Evolutionary conservation across 352 stramenopile species (phyloP), one percentile per base, ranked within the genome.

Genomic region (Phytophthora pisi): DNA sequence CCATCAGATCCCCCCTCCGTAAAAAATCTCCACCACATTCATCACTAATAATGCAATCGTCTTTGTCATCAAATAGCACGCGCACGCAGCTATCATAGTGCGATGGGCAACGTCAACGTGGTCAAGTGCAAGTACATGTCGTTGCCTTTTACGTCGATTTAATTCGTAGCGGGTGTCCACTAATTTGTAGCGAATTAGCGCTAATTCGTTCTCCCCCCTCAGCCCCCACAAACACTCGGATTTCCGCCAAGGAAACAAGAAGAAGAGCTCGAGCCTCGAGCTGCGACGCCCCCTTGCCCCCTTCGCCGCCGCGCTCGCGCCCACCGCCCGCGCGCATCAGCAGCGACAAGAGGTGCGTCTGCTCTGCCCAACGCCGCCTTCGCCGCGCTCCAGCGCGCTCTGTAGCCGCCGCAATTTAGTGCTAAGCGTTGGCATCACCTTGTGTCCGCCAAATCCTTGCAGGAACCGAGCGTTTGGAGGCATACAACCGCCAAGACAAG

Each of bases 181-280:
- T 40, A 40, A 40, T 40, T 5, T 40, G 34, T 15, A 40, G 34
- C 34, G 9, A 40, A 40, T 40, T 40, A 40, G 34, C 10, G 9
- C 34, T 40, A 40, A 40, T 40, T 40, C 34, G 34, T 13, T 13
- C 34, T 26, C 18, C n/a, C 16, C 8, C 43, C 18, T 50, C n/a
- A 26, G n/a, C 43, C 43, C 55, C 26, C 23, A 50, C 36, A 28
- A 10, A 46, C 43, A 38, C 54, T 61, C 54, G 42, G 61, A 73
- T 68, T 64, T 73, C 65, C 53, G 16, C 60, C 47, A 54, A 53
- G 40, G 28, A 63, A 63, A 75, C 52, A 68, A 72, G 49, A 72
- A 72, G 49, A 72, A 72, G 50, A 52, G 50, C 15, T 40, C 34
- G 34, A 40, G 15, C 30, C 51, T 45, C n/a, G 34, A 9, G 7